Percentiles rank a stretch among this genome's conserved stretches.
phyloP scores from a whole-genome alignment of 2,329 filamentous ascomycete genomes.

The Fusarium pseudocircinatum region DNA sequence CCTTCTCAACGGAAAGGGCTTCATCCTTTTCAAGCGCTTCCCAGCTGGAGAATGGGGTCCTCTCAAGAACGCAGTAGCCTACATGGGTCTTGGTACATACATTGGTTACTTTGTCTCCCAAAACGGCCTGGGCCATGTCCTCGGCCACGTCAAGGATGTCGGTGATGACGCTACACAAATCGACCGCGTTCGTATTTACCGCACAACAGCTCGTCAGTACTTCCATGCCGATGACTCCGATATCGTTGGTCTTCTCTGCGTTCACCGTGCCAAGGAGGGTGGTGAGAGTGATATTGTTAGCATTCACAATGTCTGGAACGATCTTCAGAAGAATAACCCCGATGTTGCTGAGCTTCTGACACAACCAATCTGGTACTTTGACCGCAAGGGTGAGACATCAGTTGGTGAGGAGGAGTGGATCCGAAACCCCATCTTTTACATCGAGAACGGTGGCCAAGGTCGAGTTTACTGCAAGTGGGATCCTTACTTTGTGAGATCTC shows the following conservation, averaged over 20 bases:
- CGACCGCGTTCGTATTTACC: conserved; percentile 88
- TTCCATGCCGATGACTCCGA: conserved; percentile 82
- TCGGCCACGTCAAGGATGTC: conserved; percentile 90
- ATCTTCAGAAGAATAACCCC: conserved; percentile 76
- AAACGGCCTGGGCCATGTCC: conserved; percentile 84
- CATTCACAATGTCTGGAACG: conserved; percentile 84
- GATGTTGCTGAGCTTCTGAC: conserved; percentile 81
- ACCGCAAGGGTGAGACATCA: conserved; percentile 86
- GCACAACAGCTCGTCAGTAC: conserved; percentile 73
- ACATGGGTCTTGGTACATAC: conserved; percentile 88
- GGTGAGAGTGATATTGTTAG: conserved; percentile 86
- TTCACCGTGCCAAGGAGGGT: conserved; percentile 80
- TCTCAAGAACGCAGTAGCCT: conserved; percentile 85
- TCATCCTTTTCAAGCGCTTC: conserved; percentile 88
- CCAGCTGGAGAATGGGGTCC: conserved; percentile 80
- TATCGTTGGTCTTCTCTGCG: conserved; percentile 83
- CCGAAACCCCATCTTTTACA: conserved; percentile 76
- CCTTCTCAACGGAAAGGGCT: conserved; percentile 82
- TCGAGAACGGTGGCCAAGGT: conserved; percentile 73
- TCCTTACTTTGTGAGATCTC: conserved; percentile 84
- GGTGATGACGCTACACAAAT: conserved; percentile 84
- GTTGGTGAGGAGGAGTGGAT: conserved; percentile 80
- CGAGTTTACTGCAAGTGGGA: conserved; percentile 77
- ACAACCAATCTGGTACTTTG: conserved; percentile 88
- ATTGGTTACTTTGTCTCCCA: conserved; percentile 90